phyloP scores from a whole-genome alignment of 164 flowering plant species.

The Tetrastigma voinierianum region DNA sequence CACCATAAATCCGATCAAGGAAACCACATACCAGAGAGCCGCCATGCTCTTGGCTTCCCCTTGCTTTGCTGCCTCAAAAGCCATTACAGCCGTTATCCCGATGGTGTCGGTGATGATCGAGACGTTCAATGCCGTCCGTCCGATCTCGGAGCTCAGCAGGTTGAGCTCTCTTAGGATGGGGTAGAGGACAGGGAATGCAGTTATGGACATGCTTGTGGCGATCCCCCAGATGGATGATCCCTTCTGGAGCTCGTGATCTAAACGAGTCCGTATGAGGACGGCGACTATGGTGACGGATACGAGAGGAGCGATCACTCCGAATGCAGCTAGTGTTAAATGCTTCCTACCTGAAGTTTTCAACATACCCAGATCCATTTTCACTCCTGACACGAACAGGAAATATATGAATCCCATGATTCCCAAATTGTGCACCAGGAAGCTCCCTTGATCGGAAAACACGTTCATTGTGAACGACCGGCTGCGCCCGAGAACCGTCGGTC shows the following conservation, averaged over 20 bases:
- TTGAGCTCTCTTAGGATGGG: constrained; percentile 50
- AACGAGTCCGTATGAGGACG: neutral
- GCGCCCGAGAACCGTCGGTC: constrained; percentile 52
- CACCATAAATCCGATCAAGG: constrained; percentile 7
- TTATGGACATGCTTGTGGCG: constrained; percentile 25
- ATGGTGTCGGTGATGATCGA: constrained; percentile 33
- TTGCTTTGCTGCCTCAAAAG: constrained; percentile 39
- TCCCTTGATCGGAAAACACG: constrained; percentile 33
- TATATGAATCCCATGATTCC: constrained; percentile 46
- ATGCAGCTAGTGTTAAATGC: constrained; percentile 24
- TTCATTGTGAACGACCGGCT: constrained; percentile 20
- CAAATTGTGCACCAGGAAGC: constrained; percentile 28
- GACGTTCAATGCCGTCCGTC: constrained; percentile 40
- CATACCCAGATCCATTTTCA: constrained; percentile 42
- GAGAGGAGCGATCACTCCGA: constrained; percentile 27
- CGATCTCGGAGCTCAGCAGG: constrained; percentile 65
- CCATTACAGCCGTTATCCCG: constrained; percentile 19
- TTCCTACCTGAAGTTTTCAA: constrained; percentile 32
- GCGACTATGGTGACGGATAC: neutral
- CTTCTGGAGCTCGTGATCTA: constrained; percentile 20
- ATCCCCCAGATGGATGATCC: constrained; percentile 28
- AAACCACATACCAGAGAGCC: constrained; percentile 28
- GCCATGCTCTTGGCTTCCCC: constrained; percentile 8
- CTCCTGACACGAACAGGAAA: constrained; percentile 49
- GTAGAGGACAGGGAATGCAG: constrained; percentile 49